phyloP scores from a whole-genome alignment of 176 grass and related monocot genomes.

The Guadua angustifolia region DNA sequence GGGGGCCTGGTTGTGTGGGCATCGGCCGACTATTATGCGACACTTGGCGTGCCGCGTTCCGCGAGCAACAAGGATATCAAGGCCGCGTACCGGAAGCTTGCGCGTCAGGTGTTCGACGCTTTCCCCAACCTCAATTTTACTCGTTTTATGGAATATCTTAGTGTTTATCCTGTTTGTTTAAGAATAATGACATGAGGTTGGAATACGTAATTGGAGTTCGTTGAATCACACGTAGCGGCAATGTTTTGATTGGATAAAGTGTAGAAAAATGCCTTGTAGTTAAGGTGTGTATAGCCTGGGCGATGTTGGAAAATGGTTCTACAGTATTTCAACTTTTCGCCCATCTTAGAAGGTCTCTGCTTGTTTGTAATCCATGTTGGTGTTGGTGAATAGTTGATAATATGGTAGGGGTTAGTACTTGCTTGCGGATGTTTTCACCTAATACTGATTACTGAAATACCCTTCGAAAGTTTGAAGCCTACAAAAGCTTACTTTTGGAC shows the following conservation, averaged over 20 bases:
- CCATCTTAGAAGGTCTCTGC: not conserved
- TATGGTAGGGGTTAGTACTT: not conserved
- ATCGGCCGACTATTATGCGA: conserved; percentile 86
- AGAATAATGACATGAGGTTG: not conserved
- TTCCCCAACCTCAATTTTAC: conserved; percentile 9
- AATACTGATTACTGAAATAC: not conserved
- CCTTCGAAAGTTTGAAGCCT: conserved; percentile 30
- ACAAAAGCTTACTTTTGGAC: not conserved
- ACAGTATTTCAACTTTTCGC: not conserved
- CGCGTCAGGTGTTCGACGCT: conserved; percentile 80
- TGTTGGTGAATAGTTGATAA: conserved; percentile 10
- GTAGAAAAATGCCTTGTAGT: not conserved
- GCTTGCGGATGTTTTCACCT: conserved; percentile 1
- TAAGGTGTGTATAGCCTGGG: not conserved
- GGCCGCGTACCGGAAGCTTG: conserved; percentile 87
- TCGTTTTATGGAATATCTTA: not conserved
- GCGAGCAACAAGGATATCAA: conserved; percentile 92
- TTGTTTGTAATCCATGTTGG: not conserved
- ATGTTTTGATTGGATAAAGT: not conserved
- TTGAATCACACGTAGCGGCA: not conserved
- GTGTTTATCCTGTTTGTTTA: not conserved
- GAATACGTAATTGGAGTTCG: not conserved
- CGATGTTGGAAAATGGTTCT: not conserved
- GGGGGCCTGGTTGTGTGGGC: conserved; percentile 51
- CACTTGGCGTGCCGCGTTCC: conserved; percentile 76